Percentiles rank a stretch among this genome's conserved stretches.
phyloP scores from a whole-genome alignment of 768 basidiomycete species.

The Lentinula edodes region DNA sequence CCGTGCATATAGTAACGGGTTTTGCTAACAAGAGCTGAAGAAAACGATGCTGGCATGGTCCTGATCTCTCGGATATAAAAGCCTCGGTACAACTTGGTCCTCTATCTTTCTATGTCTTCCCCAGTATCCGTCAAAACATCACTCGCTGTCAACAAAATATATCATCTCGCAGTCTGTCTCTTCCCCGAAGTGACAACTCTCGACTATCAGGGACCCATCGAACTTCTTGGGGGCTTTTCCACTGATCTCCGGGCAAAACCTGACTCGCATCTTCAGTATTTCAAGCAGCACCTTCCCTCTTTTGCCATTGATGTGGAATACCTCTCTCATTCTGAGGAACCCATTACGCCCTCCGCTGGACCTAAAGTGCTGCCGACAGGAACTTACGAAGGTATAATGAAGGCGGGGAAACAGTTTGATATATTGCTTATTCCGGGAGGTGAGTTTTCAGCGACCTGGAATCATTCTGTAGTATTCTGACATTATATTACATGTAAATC shows the following conservation, averaged over 20 bases:
- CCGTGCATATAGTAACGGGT: no score
- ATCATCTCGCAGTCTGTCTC: constrained; percentile 25
- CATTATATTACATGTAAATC: constrained; percentile 2
- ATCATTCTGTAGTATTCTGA: no score
- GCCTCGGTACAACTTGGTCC: no score
- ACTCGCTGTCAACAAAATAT: not conserved
- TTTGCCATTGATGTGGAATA: constrained; percentile 16
- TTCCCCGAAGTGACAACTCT: constrained; percentile 22
- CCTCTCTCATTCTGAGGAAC: constrained; percentile 16
- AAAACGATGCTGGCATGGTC: no score
- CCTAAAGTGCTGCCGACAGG: constrained; percentile 13
- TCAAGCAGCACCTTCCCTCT: constrained; percentile 4
- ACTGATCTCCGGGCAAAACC: constrained; percentile 9
- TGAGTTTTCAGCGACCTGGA: not conserved
- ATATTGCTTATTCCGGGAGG: constrained; percentile 25
- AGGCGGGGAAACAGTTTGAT: constrained; percentile 19
- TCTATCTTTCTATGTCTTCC: not conserved
- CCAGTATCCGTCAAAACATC: not conserved
- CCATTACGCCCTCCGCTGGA: constrained; percentile 14
- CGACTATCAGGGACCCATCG: constrained; percentile 28
- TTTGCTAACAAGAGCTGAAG: no score
- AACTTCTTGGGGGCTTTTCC: constrained; percentile 19
- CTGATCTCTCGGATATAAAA: no score
- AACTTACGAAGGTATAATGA: constrained; percentile 18
- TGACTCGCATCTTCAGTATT: not conserved